These are phyloP conservation scores for Phytophthora palmivora DNA, from an alignment of 352 stramenopile species.

Conservation along the genomic window DNA sequence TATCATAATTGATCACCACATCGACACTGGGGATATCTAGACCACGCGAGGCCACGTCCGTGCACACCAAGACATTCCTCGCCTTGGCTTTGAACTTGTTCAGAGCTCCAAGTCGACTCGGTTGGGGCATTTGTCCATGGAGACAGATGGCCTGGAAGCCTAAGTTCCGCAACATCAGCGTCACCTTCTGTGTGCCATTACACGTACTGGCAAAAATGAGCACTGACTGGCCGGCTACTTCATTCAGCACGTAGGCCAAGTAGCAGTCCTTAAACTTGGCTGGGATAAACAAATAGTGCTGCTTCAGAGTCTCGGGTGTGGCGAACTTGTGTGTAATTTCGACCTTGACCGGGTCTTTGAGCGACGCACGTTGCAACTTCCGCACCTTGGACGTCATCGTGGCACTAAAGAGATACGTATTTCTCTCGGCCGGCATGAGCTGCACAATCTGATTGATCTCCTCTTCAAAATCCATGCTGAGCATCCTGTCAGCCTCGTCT, in stretches of 20 bases:
- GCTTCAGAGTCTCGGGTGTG: conserved; percentile 97
- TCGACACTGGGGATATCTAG: conserved; percentile 98
- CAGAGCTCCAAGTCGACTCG: conserved; percentile 96
- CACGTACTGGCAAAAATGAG: conserved; percentile 99
- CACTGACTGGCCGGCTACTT: conserved; percentile 96
- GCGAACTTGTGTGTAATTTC: conserved; percentile 98
- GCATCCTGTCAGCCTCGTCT: conserved; percentile 96
- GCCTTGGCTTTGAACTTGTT: conserved; percentile 98
- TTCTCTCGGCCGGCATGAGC: conserved; percentile 92
- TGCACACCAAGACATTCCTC: conserved; percentile 90
- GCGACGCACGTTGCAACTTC: conserved; percentile 97
- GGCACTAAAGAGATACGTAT: conserved; percentile 99
- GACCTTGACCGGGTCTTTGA: conserved; percentile 97
- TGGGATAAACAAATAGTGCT: conserved; percentile 99
- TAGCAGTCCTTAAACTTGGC: conserved; percentile 99
- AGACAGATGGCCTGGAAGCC: conserved; percentile 98
- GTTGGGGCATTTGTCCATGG: conserved; percentile 98
- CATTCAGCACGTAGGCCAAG: conserved; percentile 98
- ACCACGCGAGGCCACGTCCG: conserved; percentile 91
- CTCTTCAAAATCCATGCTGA: conserved; percentile 98
- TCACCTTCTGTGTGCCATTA: conserved; percentile 96
- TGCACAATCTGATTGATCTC: conserved; percentile 99
- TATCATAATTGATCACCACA: conserved; percentile 99
- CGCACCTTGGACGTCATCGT: conserved; percentile 99
- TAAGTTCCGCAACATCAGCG: conserved; percentile 97